Conservation (phyloP, 768 basidiomycete species). For the Pleurotus tuber-regium region DNA sequence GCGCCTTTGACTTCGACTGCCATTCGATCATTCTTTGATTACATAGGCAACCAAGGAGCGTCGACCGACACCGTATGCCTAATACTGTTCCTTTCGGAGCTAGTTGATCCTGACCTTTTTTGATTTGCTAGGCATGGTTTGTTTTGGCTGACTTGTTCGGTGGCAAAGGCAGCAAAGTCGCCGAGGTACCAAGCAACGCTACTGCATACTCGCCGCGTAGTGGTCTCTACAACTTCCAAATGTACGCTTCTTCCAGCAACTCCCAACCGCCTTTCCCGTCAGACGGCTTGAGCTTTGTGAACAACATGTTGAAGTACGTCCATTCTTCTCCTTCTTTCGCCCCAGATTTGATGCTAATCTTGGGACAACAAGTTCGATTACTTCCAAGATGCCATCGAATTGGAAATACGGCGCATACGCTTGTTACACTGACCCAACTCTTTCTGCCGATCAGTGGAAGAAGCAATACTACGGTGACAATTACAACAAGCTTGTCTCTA, state of each 20-base stretch:
- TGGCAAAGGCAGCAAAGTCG: slow-evolving; percentile 44
- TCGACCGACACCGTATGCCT: slow-evolving; percentile 29
- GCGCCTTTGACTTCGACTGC: slow-evolving; percentile 31
- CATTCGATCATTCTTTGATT: slow-evolving; percentile 33
- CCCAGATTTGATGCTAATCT: slow-evolving; percentile 22
- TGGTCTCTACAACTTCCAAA: slow-evolving; percentile 45
- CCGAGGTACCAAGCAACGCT: slow-evolving; percentile 32
- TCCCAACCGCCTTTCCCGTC: slow-evolving; percentile 41
- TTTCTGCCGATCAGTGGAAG: slow-evolving; percentile 36
- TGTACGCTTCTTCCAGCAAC: slow-evolving; percentile 41
- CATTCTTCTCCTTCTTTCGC: neutral
- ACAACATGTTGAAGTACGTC: slow-evolving; percentile 26
- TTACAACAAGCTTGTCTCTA: slow-evolving; percentile 22
- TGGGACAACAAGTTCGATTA: slow-evolving; percentile 26
- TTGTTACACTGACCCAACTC: slow-evolving; percentile 41
- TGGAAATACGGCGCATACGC: slow-evolving; percentile 44
- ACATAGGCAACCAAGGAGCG: slow-evolving; percentile 38
- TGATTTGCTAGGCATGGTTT: slow-evolving; percentile 27
- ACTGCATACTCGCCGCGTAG: slow-evolving; percentile 47
- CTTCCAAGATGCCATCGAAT: slow-evolving; percentile 30
- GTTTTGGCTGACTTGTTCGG: slow-evolving; percentile 43
- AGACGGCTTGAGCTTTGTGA: slow-evolving; percentile 41
- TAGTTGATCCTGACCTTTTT: slow-evolving; percentile 9
- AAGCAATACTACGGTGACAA: slow-evolving; percentile 33
- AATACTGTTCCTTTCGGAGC: slow-evolving; percentile 1